Conservation (phyloP, 2,329 filamentous ascomycete species). For the Xylariaceae sp. region DNA sequence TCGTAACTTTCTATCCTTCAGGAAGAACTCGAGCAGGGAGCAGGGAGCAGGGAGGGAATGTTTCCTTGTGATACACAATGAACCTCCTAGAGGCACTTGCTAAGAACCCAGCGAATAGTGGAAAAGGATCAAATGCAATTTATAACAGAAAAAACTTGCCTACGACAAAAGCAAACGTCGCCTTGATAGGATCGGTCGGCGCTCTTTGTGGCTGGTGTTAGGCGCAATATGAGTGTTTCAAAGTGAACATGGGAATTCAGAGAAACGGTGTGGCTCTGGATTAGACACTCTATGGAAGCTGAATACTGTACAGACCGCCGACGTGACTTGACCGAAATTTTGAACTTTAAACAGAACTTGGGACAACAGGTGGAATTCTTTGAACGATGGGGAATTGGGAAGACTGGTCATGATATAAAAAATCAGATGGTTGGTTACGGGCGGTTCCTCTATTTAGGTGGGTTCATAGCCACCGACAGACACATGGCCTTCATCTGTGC, state of each 20-base stretch:
- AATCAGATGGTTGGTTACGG: slow-evolving; percentile 12
- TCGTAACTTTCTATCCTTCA: slow-evolving; percentile 26
- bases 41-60: neutral
- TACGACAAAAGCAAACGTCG: slow-evolving; percentile 4
- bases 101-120: neutral
- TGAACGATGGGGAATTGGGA: neutral
- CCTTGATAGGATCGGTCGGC: slow-evolving; percentile 10
- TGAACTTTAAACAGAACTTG: slow-evolving; percentile 3
- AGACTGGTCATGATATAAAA: slow-evolving; percentile 18
- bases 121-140: slow-evolving; percentile 10
- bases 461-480: slow-evolving; percentile 17
- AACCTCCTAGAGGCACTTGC: neutral
- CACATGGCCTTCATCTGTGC: neutral
- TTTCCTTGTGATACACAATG: neutral
- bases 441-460: neutral
- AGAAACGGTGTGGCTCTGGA: slow-evolving; percentile 18
- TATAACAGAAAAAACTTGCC: slow-evolving; percentile 1
- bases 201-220: slow-evolving; percentile 5
- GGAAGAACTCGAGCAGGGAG: slow-evolving; percentile 11
- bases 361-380: neutral
- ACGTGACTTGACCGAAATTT: too few relatives aligned
- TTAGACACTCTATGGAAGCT: neutral
- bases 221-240: slow-evolving; percentile 30
- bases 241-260: slow-evolving; percentile 28
- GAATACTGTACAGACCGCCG: neutral